These are phyloP conservation scores for Candida ovalis DNA, from an alignment of 805 yeast genomes.

Conservation along the genomic window DNA sequence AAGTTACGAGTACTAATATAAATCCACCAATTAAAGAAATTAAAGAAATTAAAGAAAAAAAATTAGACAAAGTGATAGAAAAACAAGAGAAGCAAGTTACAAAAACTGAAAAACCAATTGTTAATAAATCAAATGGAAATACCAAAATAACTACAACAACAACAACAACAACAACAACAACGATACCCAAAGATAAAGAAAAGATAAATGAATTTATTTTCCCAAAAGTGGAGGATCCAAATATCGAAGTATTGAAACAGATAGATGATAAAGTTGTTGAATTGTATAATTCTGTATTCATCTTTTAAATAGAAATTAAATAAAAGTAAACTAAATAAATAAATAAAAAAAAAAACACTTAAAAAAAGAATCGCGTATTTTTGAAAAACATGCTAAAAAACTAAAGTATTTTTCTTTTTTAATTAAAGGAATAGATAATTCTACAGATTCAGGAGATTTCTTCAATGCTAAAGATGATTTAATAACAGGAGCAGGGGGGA, in stretches of 20 bases:
- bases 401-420: no score
- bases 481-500: no score
- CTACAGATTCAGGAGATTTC: no score
- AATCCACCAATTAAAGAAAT: neutral
- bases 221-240: constrained; percentile 17
- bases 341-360: no score
- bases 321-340: no score
- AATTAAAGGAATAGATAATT: no score
- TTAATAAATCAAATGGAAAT: neutral
- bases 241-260: constrained; percentile 7
- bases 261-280: constrained; percentile 12
- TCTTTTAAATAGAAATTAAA: neutral
- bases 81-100: neutral
- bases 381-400: no score
- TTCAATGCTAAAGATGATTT: no score
- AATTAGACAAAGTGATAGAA: neutral
- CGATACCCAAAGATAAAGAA: constrained; percentile 6
- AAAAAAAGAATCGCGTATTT: no score
- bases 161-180: no score
- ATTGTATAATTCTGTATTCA: constrained; percentile 11
- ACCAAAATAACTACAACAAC: neutral
- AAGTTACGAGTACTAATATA: no score
- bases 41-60: neutral
- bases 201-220: constrained; percentile 17
- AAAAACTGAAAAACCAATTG: neutral